Evolutionary conservation across 495 filamentous ascomycete species (phyloP), one percentile per base, ranked within the genome.

Genomic region (Penicillium parvum): DNA sequence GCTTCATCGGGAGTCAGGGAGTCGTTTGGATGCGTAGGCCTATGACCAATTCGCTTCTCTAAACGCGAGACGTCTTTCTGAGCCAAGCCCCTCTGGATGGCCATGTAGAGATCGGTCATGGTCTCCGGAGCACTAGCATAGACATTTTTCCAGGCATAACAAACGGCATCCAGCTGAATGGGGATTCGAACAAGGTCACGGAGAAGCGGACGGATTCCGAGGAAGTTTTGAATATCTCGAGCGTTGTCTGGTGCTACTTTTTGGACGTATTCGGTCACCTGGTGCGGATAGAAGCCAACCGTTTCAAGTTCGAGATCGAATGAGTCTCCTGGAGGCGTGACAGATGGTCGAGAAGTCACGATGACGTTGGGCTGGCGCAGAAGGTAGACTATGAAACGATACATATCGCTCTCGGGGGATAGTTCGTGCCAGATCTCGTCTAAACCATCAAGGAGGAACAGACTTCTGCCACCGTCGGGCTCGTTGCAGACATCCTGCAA

Each of bases 161-260:
- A 71, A 22, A 74, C 45, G n/a, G 67, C 68, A 57, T 74, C 71
- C 25, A 74, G 47, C 51, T 69, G 69, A 40, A 74, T 66, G 1
- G 68, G 72, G 29, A 75, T 72, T 35, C 57, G 69, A 17, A 70
- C 48, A 44, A 73, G 64, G 25, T 49, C 53, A 38, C 61, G 37
- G 22, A 75, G 49, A 1, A 69, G 51, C 47, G 30, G 39, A 42
- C 66, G 57, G 4, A 32, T 27, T 36, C 58, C 21, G 22, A 74
- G 52, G 35, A 64, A 75, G 7, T 40, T 52, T 28, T 56, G 39
- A 32, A 75, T 52, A 17, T 60, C 53, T 22, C 26, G 38, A 23
- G 43, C 61, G 29, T 57, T 47, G 7, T 57, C 19, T 32, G 28
- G 12, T 19, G 12, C 7, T 26, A 27, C 63, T 36, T 64, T 79